A percentile compares a stretch with the other conserved stretches of the same genome.
Evolutionary conservation across 1,284 basidiomycete genomes (phyloP).

Genomic region (Ustilago hordei): DNA sequence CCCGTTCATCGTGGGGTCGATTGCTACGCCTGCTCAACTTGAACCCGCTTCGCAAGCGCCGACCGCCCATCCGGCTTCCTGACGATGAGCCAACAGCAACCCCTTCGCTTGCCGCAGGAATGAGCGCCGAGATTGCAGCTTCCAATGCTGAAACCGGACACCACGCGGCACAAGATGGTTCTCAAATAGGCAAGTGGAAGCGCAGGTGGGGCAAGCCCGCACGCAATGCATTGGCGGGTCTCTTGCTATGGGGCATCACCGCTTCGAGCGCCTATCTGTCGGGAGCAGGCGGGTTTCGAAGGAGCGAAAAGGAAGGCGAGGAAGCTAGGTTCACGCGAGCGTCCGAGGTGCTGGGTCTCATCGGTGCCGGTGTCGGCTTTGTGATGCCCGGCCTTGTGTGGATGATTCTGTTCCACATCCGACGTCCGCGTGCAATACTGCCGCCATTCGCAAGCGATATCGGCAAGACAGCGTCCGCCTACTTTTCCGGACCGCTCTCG

Average conservation of each 20-base stretch:
- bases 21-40: conserved; percentile 56
- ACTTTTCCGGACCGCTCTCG: conserved; percentile 48
- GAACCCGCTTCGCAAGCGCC: conserved; percentile 49
- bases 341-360: conserved; percentile 58
- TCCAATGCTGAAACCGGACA: neutral
- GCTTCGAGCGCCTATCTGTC: conserved; percentile 61
- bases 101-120: neutral
- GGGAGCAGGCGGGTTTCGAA: conserved; percentile 62
- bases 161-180: conserved; percentile 12
- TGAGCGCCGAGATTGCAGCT: neutral
- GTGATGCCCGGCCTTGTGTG: conserved; percentile 66
- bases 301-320: conserved; percentile 58
- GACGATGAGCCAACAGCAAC: conserved; percentile 12
- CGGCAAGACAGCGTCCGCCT: conserved; percentile 47
- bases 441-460: conserved; percentile 53
- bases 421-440: conserved; percentile 63
- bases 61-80: conserved; percentile 27
- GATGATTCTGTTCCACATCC: conserved; percentile 64
- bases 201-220: conserved; percentile 58
- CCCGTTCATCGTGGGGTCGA: conserved; percentile 64
- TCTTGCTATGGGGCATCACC: conserved; percentile 60
- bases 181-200: conserved; percentile 28
- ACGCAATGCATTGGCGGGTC: conserved; percentile 57
- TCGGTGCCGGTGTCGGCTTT: conserved; percentile 64
- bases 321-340: conserved; percentile 63